phyloP scores from a whole-genome alignment of 495 filamentous ascomycete species.

The Annulohypoxylon bovei region DNA sequence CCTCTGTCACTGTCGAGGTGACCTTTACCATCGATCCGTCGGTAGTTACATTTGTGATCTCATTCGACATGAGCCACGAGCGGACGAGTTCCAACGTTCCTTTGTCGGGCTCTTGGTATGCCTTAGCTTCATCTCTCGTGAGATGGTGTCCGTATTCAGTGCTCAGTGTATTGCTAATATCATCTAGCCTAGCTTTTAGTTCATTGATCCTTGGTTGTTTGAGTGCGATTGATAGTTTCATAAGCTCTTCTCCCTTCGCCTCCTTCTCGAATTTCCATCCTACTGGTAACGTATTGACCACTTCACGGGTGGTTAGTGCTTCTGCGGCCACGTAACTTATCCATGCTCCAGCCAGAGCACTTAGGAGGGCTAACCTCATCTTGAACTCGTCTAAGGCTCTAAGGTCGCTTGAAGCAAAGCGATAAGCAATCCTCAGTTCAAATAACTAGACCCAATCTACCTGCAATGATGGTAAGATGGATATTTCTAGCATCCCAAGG shows the following conservation, averaged over 20 bases:
- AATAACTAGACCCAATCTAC: neutral
- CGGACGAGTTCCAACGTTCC: conserved; percentile 38
- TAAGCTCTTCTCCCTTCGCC: conserved; percentile 21
- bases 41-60: conserved; percentile 39
- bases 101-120: conserved; percentile 42
- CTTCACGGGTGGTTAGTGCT: conserved; percentile 17
- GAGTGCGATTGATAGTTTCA: conserved; percentile 47
- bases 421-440: neutral
- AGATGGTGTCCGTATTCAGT: conserved; percentile 47
- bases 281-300: conserved; percentile 9
- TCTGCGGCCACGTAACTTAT: conserved; percentile 14
- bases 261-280: conserved; percentile 30
- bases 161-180: conserved; percentile 31
- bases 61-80: conserved; percentile 49
- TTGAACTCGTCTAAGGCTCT: neutral
- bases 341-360: conserved; percentile 25
- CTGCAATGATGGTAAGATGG: neutral
- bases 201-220: conserved; percentile 50
- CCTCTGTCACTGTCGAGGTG: conserved; percentile 44
- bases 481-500: neutral
- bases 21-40: conserved; percentile 49
- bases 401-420: neutral
- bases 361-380: conserved; percentile 12
- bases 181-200: conserved; percentile 47
- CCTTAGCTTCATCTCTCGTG: conserved; percentile 44